These are phyloP conservation scores for Aureobasidium vineae DNA, from an alignment of 2,329 filamentous ascomycete genomes.

Conservation along the genomic window DNA sequence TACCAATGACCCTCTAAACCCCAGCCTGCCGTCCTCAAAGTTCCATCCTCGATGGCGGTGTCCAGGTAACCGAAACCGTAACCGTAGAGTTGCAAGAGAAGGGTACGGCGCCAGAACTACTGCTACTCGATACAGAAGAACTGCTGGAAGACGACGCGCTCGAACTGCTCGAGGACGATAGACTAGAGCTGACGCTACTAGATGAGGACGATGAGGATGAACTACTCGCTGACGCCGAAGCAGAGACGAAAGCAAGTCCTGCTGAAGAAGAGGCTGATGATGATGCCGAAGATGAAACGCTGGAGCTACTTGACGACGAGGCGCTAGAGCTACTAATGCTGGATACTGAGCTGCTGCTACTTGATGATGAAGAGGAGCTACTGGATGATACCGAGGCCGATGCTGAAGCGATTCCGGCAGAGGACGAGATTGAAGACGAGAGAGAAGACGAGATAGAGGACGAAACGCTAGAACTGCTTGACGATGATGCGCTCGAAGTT, in stretches of 20 bases:
- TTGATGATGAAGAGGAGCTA: neutral
- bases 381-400: neutral
- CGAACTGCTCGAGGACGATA: neutral
- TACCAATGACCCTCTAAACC: neutral
- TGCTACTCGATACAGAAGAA: neutral
- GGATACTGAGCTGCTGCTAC: neutral
- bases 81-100: conserved; percentile 7
- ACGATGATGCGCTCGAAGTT: too few relatives aligned
- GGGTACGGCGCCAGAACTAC: neutral
- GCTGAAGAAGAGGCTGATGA: neutral
- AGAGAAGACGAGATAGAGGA: neutral
- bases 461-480: neutral
- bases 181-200: neutral
- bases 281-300: neutral
- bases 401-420: neutral
- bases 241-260: neutral
- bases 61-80: neutral
- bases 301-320: neutral
- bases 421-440: neutral
- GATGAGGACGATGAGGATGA: neutral
- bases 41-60: neutral
- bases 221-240: neutral
- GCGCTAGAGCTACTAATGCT: neutral
- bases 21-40: neutral
- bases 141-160: neutral